Evolutionary conservation across 169 alveolate genomes (phyloP), one percentile per base, ranked within the genome.

Genomic region (Plasmodium inui): DNA sequence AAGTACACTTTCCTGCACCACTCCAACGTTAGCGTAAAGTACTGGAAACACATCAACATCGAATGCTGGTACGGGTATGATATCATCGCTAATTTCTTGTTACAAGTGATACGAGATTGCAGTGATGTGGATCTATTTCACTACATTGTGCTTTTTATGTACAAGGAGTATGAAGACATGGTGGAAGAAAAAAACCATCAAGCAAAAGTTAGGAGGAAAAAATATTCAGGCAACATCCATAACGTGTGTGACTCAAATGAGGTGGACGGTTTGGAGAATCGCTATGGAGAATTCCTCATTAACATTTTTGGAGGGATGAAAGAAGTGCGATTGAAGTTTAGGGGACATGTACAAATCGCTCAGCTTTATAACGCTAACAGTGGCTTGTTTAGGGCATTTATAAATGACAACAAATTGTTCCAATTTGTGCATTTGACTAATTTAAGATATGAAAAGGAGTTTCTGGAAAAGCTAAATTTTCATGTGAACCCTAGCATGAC

Each of bases 41-140:
- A 53, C 30, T 86, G 93, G 93, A 86, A 76, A 32, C 85, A 86
- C 32, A 76, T 86, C 55, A 86, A 86, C 44, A 50, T 86, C 37
- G 85, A 86, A 28, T 86, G 82, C 53, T 86, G 93, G 93, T 22
- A 70, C 80, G 46, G 76, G 2, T 86, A 86, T 86, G 85, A 86
- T 19, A n/a, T 86, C n/a, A 86, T 86, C 80, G 70, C 44, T n/a
- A 39, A 76, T 32, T 86, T 86, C 57, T 28, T 86, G 17, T 41
- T 74, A 50, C 61, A 53, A 17, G 9, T 86, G 57, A 39, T 86
- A 76, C 67, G 22, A 86, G 80, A 76, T 74, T 55, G 86, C 46
- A 74, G 17, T 6, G 81, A 34, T 44, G 93, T 30, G 30, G 1
- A 50, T 3, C 19, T 86, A 17, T 86, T 86, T 86, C 86, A 86